phyloP scores from a whole-genome alignment of 2,329 filamentous ascomycete species.

The Diaporthe sp. region DNA sequence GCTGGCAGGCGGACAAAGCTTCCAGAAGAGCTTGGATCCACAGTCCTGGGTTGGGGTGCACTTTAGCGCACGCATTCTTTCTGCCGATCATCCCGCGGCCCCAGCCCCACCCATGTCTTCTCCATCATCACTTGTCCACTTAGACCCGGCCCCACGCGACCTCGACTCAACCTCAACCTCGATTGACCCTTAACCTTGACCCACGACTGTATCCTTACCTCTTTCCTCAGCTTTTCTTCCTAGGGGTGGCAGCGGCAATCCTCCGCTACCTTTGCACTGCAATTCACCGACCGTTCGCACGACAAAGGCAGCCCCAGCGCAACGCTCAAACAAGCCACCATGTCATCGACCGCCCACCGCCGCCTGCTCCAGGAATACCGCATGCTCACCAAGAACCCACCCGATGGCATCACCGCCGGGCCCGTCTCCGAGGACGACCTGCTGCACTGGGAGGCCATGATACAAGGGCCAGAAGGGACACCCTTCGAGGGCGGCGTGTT shows the following conservation, averaged over 20 bases:
- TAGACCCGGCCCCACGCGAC: slow-evolving; percentile 18
- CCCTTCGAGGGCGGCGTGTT: slow-evolving; percentile 97
- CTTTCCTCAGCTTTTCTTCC: neutral
- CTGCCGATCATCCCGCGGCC: slow-evolving; percentile 16
- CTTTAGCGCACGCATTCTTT: slow-evolving; percentile 9
- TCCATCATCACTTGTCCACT: slow-evolving; percentile 20
- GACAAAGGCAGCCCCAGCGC: neutral
- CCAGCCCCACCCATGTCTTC: slow-evolving; percentile 9
- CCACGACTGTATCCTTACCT: neutral
- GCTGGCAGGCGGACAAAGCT: slow-evolving; percentile 20
- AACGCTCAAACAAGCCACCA: slow-evolving; percentile 62
- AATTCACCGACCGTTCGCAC: neutral
- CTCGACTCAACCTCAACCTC: neutral
- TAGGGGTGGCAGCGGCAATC: neutral
- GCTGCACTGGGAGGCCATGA: slow-evolving; percentile 95
- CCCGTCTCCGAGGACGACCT: slow-evolving; percentile 95
- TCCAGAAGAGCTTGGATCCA: slow-evolving; percentile 25
- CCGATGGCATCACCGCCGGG: slow-evolving; percentile 97
- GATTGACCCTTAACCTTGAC: neutral
- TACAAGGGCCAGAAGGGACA: slow-evolving; percentile 94
- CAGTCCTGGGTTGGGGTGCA: slow-evolving; percentile 2
- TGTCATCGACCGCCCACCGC: slow-evolving; percentile 72
- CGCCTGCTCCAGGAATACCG: slow-evolving; percentile 98
- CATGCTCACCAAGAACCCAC: slow-evolving; percentile 91
- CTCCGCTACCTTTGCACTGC: neutral